Evolutionary conservation across 2,329 filamentous ascomycete genomes (phyloP).

Genomic region (Neofusicoccum ribis): DNA sequence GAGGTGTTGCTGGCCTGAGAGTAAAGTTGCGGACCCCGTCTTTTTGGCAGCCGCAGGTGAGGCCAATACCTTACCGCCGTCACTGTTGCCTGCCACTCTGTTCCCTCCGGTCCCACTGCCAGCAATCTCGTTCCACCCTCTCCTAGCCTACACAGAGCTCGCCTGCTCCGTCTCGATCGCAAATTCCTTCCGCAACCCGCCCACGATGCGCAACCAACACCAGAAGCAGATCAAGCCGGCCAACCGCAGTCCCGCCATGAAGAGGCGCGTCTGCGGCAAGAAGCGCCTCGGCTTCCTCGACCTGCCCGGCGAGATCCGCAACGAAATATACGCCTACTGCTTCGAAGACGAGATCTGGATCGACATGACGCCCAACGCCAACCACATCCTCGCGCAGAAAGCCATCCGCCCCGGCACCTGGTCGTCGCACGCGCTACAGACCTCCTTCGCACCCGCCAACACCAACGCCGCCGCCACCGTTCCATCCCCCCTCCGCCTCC

Average conservation of each 20-base stretch:
- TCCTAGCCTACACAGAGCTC: too few relatives aligned
- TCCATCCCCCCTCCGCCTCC: background rate
- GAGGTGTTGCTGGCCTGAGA: too few relatives aligned
- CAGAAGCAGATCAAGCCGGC: background rate
- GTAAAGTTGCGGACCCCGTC: too few relatives aligned
- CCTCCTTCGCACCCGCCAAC: background rate
- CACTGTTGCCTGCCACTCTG: too few relatives aligned
- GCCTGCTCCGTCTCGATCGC: background rate
- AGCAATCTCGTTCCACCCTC: too few relatives aligned
- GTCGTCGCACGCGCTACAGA: background rate
- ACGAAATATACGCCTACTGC: conserved; percentile 47
- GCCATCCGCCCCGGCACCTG: conserved; percentile 3
- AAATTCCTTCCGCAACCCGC: background rate
- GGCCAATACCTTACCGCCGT: too few relatives aligned
- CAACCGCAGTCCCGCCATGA: background rate
- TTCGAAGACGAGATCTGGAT: conserved; percentile 30
- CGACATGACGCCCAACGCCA: conserved; percentile 27
- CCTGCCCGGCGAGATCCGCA: conserved; percentile 53
- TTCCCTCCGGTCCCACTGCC: too few relatives aligned
- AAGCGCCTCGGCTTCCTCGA: conserved; percentile 30
- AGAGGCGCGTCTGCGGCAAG: background rate
- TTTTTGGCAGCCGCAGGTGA: too few relatives aligned
- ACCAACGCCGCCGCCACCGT: background rate
- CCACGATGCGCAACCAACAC: background rate
- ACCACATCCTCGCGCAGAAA: conserved; percentile 19